Evolutionary conservation across 345 rosid genomes (phyloP).

Genomic region (Anacardium occidentale): DNA sequence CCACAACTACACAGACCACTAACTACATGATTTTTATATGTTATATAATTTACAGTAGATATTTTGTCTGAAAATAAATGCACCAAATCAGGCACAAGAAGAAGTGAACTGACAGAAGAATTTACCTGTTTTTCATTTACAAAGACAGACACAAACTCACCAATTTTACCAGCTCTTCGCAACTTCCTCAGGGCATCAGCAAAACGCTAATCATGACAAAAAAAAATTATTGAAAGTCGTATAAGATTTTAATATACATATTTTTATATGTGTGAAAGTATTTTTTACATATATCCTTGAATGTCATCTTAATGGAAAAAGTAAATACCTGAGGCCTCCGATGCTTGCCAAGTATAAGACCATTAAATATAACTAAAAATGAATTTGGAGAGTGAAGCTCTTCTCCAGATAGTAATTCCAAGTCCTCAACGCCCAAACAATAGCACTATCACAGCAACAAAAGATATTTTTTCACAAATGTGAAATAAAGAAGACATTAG

Average conservation of each 20-base stretch:
- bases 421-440: conserved; percentile 77
- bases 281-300: neutral
- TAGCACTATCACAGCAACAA: conserved; percentile 61
- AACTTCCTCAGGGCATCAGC: conserved; percentile 65
- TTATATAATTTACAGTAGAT: neutral
- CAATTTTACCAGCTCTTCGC: conserved; percentile 87
- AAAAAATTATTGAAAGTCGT: conserved; percentile 16
- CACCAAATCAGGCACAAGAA: neutral
- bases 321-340: conserved; percentile 81
- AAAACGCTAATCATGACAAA: conserved; percentile 52
- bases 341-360: conserved; percentile 92
- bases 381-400: conserved; percentile 88
- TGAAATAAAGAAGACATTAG: neutral
- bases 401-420: conserved; percentile 77
- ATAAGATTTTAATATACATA: conserved; percentile 12
- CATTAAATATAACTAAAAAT: conserved; percentile 76
- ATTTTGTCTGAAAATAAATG: neutral
- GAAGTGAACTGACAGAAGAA: conserved; percentile 16
- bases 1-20: neutral
- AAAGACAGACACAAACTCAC: conserved; percentile 88
- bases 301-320: neutral
- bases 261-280: conserved; percentile 5
- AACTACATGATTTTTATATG: neutral
- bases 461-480: neutral
- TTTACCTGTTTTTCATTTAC: conserved; percentile 92